Evolutionary conservation across 2,329 filamentous ascomycete species (phyloP), one percentile per base, ranked within the genome.

Genomic region (Diplodia seriata): DNA sequence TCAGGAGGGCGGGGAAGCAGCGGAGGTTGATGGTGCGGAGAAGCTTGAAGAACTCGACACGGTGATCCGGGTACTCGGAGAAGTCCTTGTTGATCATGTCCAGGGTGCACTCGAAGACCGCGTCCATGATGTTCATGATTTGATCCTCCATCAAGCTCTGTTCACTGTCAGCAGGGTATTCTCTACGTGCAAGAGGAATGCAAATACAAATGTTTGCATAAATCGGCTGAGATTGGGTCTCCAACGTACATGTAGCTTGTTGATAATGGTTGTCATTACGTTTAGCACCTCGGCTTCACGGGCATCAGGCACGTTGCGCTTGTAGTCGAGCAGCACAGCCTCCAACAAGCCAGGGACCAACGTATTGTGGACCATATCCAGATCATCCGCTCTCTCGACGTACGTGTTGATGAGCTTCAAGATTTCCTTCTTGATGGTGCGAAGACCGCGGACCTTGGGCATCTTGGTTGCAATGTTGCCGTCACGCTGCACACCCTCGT

Each of bases 1-100:
- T 96, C 72, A 99, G 86, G 26, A 99, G 86, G 0, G 95, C 91
- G 57, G 93, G 93, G 89, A 99, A 99, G 81, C 95, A 99, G 79
- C 97, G 93, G 57, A 98, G 83, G 80, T 99, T 99, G 82, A 99
- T 98, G 15, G 94, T 92, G 73, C 96, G 88, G 47, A 99, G 86
- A 29, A 99, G 87, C 81, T 97, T 97, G 87, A 99, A 99, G 81
- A 99, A 99, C 80, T 98, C 94, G n/a, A 99, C 95, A 68, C 96
- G 91, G 78, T 99, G 95, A 79, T 99, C 95, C 0, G 95, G 95
- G 79, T 97, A 99, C 78, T 99, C 95, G 56, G 96, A 97, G 81
- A 99, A 99, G 81, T 99, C 95, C 83, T 99, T 99, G 87, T 98
- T 99, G 83, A 99, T 99, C 95, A 99, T 99, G 75, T 97, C 93